These are phyloP conservation scores for Fusarium marasasianum DNA, from an alignment of 2,329 filamentous ascomycete species.

Conservation along the genomic window DNA sequence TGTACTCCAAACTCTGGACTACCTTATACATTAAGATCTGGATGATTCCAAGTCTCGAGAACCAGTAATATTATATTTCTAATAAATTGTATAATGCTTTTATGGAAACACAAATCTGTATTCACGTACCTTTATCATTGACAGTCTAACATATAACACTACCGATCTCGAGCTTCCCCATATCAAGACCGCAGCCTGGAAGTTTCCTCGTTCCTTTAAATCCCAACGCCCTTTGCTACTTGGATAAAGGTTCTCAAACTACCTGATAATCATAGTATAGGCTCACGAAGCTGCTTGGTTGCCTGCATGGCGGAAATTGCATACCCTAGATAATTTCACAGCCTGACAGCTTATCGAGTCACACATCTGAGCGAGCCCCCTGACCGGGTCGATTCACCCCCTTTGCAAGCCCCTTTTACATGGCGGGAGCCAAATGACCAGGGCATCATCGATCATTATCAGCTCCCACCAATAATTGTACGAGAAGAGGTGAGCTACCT, in stretches of 20 bases:
- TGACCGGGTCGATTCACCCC: constrained; percentile 18
- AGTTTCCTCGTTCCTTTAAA: background rate
- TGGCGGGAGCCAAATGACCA: constrained; percentile 12
- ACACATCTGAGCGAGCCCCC: constrained; percentile 4
- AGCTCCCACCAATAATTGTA: constrained; percentile 35
- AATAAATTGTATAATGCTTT: background rate
- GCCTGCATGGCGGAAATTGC: constrained; percentile 39
- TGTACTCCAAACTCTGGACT: background rate
- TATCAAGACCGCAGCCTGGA: background rate
- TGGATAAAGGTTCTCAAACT: background rate
- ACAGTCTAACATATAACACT: background rate
- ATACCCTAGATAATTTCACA: constrained; percentile 35
- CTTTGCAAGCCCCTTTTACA: constrained; percentile 26
- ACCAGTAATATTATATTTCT: background rate
- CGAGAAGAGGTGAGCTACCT: constrained; percentile 18
- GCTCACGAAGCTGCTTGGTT: constrained; percentile 1
- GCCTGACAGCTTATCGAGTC: constrained; percentile 17
- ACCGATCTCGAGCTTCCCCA: background rate
- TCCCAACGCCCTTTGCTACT: background rate
- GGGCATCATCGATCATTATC: constrained; percentile 24
- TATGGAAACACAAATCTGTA: background rate
- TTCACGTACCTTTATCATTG: background rate
- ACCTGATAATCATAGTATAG: constrained; percentile 8
- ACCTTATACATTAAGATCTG: background rate
- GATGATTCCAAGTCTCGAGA: background rate